Percentiles rank a stretch among this genome's conserved stretches.
Evolutionary conservation across 306 rosid species (phyloP).

Genomic region (Urtica urens): DNA sequence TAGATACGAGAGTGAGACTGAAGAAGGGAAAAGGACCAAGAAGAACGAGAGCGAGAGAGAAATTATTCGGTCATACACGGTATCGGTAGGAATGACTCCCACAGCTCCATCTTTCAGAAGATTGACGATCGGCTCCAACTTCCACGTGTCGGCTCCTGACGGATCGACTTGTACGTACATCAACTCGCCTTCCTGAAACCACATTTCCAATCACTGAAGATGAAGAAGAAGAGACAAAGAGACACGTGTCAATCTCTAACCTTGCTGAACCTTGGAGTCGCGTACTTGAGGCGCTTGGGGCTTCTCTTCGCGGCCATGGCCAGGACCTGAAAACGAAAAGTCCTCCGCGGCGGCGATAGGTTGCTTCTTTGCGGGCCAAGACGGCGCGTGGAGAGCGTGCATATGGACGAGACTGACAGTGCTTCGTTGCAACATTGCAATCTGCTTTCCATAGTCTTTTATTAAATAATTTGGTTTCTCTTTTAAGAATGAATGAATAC

Average conservation of each 20-base stretch:
- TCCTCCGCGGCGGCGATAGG: constrained; percentile 11
- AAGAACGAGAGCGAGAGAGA: neutral
- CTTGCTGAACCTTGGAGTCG: constrained; percentile 67
- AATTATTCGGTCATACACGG: constrained; percentile 49
- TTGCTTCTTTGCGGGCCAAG: constrained; percentile 10
- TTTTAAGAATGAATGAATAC: too few relatives aligned
- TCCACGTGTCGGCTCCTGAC: constrained; percentile 67
- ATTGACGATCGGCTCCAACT: constrained; percentile 54
- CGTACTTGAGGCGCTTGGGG: constrained; percentile 93
- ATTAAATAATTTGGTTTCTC: too few relatives aligned
- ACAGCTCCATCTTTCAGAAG: constrained; percentile 79
- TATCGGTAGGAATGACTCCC: constrained; percentile 90
- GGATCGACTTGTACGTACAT: constrained; percentile 64
- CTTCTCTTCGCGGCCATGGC: constrained; percentile 62
- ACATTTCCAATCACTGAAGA: neutral
- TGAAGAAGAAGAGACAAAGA: neutral
- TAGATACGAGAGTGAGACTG: neutral
- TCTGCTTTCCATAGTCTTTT: constrained; percentile 22
- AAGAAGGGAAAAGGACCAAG: neutral
- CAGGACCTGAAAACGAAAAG: constrained; percentile 17
- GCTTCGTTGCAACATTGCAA: constrained; percentile 14
- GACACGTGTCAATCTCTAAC: too few relatives aligned
- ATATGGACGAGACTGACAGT: constrained; percentile 20
- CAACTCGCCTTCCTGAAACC: constrained; percentile 59
- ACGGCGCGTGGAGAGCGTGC: constrained; percentile 11